Evolutionary conservation across 805 yeast species (phyloP), one percentile per base, ranked within the genome.

Genomic region (Kuraishia capsulata): DNA sequence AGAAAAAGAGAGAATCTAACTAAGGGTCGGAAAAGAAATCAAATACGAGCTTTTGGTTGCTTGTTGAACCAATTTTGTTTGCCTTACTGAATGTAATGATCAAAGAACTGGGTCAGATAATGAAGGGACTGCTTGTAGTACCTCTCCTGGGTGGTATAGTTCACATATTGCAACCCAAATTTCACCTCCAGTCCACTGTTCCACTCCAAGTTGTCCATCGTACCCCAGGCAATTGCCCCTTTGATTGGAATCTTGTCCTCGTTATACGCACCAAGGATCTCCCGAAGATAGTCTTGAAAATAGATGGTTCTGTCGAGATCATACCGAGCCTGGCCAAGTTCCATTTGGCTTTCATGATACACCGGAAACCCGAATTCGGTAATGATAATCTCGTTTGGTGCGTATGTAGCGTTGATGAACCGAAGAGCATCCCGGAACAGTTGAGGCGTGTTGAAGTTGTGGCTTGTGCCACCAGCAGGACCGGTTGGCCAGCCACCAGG

Each of bases 341-440:
- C 43, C 46, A 52, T 50, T 25, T 53, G 51, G 14, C 41, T 42
- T 46, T 61, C 65, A 34, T 51, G 42, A 53, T 53, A 54, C 36
- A 49, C 57, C 19, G 62, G 55, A 46, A 56, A 56, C 3, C 65
- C 64, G 43, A 54, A 56, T 42, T 61, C 65, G n/a, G 57, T 45
- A 33, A 59, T 16, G 23, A 31, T 51, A 30, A 56, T 37, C 16
- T 54, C 42, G 6, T 61, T 61, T 19, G 48, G 35, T 39, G 50
- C 47, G 42, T 44, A 48, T 10, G 51, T 47, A 45, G 52, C 42
- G 48, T 49, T 50, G 18, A 51, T 35, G 39, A 49, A 57, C 34
- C 52, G 52, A 51, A 59, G 53, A 24, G 44, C 45, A 10, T 48
- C 53, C 35, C 60, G 50, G 24, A 49, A 38, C 35, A 52, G 54